These are phyloP conservation scores for Citeromyces matritensis DNA, from an alignment of 805 yeast genomes.

Conservation along the genomic window DNA sequence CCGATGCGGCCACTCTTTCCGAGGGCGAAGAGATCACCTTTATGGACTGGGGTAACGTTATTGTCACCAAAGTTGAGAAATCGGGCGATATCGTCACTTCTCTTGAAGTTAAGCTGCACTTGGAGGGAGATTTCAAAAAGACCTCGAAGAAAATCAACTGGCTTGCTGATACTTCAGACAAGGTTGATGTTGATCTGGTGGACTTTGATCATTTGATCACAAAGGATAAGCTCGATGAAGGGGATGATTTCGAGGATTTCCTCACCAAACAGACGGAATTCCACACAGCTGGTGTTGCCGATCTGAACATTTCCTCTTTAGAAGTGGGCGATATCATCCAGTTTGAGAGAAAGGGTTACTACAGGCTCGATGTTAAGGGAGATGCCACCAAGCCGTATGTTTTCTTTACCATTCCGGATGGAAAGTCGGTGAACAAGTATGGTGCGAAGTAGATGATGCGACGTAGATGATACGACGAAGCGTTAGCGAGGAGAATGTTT, in stretches of 20 bases:
- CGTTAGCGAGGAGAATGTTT: no score
- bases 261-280: slow-evolving; percentile 80
- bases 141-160: slow-evolving; percentile 91
- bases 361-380: slow-evolving; percentile 54
- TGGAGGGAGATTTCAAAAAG: slow-evolving; percentile 95
- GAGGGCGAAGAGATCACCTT: slow-evolving; percentile 91
- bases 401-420: slow-evolving; percentile 92
- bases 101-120: slow-evolving; percentile 65
- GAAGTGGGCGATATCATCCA: slow-evolving; percentile 82
- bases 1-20: slow-evolving; percentile 50
- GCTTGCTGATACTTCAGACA: slow-evolving; percentile 75
- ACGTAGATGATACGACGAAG: no score
- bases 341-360: slow-evolving; percentile 96
- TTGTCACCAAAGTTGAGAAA: slow-evolving; percentile 54
- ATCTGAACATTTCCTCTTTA: slow-evolving; percentile 59
- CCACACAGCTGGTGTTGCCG: slow-evolving; percentile 66
- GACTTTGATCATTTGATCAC: slow-evolving; percentile 92
- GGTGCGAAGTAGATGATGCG: slow-evolving; percentile 35
- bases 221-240: slow-evolving; percentile 90
- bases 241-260: slow-evolving; percentile 85
- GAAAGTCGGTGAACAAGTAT: slow-evolving; percentile 66
- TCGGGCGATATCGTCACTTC: slow-evolving; percentile 34
- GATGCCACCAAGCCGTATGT: slow-evolving; percentile 55
- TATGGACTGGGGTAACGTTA: slow-evolving; percentile 98
- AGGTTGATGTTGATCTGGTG: slow-evolving; percentile 59